Evolutionary conservation across 169 alveolate genomes (phyloP), one percentile per base, ranked within the genome.

Genomic region (Babesia bigemina): DNA sequence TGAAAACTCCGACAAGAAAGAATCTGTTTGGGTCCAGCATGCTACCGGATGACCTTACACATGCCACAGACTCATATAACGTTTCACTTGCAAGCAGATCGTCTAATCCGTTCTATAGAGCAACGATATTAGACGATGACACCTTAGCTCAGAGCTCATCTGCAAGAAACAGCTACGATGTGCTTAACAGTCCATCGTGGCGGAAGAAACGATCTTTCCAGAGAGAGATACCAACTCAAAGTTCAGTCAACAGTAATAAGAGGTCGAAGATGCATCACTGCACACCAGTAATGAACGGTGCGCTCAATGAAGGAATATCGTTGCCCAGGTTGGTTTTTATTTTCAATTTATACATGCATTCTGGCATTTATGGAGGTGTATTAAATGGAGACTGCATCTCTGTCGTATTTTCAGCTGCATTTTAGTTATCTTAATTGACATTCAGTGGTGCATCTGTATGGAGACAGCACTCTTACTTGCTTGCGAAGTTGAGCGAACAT

Each of bases 1-100:
- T 67, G 76, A 50, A 67, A 17, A 67, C 76, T 0, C 76, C 76
- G 3, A 67, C 76, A 39, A 50, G 58, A 22, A 28, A 22, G 33
- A 67, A 67, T 22, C 26, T 14, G 47, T 10, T 22, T 4, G 49
- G 16, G 16, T 28, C 39, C 19, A 26, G 19, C 42, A 12, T 56
- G 28, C 24, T 52, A 10, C 10, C 66, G 26, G 44, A 9, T 13
- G 74, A 65, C 24, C n/a, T 45, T 19, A 22, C 76, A 12, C 62
- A 65, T 45, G 59, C 49, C 17, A 50, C 58, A 0, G 76, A 67
- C 9, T 52, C 76, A 11, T 16, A 24, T 4, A 67, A 65, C 60
- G 11, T 58, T 13, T 49, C 76, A 9, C 16, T 39, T 14, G 22
- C 28, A 3, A 67, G 76, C 65, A 28, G 65, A 55, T 67, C 76